Evolutionary conservation across 129 eudicot species (phyloP).

Genomic region (Daucus carota): DH1_v3.0 NC_030386.2:40427501-40428000

Average conservation of each 20-base stretch:
- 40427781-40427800: background rate
- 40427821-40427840: background rate
- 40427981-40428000: slow-evolving; percentile 22
- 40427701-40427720: background rate
- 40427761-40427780: background rate
- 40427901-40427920: background rate
- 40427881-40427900: background rate
- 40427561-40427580: background rate
- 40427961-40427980: slow-evolving; percentile 6
- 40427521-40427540: background rate
- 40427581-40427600: background rate
- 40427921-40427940: background rate
- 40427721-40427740: background rate
- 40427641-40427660: no score
- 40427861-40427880: background rate
- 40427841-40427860: background rate
- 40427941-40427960: background rate
- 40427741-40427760: background rate
- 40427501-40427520: background rate
- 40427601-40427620: background rate
- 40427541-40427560: background rate
- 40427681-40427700: background rate
- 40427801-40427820: background rate
- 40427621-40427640: background rate
- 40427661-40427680: background rate